These are phyloP conservation scores for Hypocrella siamensis DNA, from an alignment of 2,329 filamentous ascomycete genomes.

Conservation along the genomic window DNA sequence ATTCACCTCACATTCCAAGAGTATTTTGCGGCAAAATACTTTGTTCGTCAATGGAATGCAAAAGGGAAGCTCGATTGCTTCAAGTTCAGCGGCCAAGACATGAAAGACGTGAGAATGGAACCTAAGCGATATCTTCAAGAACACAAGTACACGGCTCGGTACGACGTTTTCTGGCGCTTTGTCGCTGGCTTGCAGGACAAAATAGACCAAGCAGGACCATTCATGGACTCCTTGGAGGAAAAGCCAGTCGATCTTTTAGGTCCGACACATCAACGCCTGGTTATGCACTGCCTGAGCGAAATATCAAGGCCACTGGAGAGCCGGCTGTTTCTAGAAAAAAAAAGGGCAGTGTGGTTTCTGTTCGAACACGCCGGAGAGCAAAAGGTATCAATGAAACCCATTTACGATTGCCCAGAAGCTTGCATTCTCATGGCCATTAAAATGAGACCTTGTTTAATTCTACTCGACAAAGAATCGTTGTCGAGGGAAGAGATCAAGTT, in stretches of 20 bases:
- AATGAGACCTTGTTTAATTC: too few species aligned
- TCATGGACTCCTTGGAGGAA: background rate
- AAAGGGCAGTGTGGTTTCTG: background rate
- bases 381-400: too few species aligned
- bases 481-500: too few species aligned
- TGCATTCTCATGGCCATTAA: too few species aligned
- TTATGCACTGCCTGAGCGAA: slow-evolving; percentile 1
- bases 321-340: background rate
- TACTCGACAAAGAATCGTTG: too few species aligned
- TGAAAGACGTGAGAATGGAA: background rate
- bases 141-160: slow-evolving; percentile 22
- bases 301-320: background rate
- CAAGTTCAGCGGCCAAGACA: slow-evolving; percentile 3
- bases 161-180: slow-evolving; percentile 26
- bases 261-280: background rate
- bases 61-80: slow-evolving; percentile 6
- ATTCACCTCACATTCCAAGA: slow-evolving; percentile 26
- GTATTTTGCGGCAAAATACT: slow-evolving; percentile 24
- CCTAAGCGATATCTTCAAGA: background rate
- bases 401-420: too few species aligned
- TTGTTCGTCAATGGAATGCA: slow-evolving; percentile 15
- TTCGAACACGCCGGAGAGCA: too few species aligned
- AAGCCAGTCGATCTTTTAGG: slow-evolving; percentile 1
- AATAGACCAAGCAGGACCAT: background rate
- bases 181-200: slow-evolving; percentile 18